Base-by-base conservation (phyloP, 345 rosid genomes). In the Nasturtium officinale region DNA sequence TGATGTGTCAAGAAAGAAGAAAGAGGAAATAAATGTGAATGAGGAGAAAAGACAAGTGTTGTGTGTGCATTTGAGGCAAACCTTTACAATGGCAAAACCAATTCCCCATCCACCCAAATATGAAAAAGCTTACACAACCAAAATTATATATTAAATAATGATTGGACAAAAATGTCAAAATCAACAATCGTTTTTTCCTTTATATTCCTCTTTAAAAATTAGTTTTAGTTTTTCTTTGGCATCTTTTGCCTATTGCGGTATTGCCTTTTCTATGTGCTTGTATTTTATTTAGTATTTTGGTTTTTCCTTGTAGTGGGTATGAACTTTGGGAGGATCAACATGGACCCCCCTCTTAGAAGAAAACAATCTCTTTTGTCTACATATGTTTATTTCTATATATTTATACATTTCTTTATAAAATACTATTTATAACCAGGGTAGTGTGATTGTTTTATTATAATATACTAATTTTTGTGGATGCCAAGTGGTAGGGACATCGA, bases 401-500 rank as follows among this genome's bases (percentile, higher is more conserved):
- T 18, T 76, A n/a, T 53, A 60, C 67, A 59, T 50, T 29, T 58
- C 73, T 20, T 40, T 50, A 26, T 58, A 48, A 21, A 43, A 33
- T 65, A 47, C 26, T 65, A 42, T 20, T 72, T 72, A 64, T 54
- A 45, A 66, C 35, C 40, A 42, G 46, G 56, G 23, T 48, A 68
- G 62, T 42, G 63, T 46, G 45, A 58, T 66, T 66, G 60, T 57
- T 51, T 66, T 62, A 25, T 67, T 51, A 52, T 68, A 43, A 25
- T 68, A 43, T 52, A 18, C 42, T 75, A 68, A 28, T 67, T 50
- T 21, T 62, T 69, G 43, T 55, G 71, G 74, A 32, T 62, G 79
- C 75, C 79, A 62, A 76, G 79, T 69, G 79, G 75, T 76, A 61
- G 79, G 79, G 79, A 62, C 75, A 43, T 55, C 2, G 37, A 62